Evolutionary conservation across 164 flowering plant genomes (phyloP).

Genomic region (Stephania yunnanensis): DNA sequence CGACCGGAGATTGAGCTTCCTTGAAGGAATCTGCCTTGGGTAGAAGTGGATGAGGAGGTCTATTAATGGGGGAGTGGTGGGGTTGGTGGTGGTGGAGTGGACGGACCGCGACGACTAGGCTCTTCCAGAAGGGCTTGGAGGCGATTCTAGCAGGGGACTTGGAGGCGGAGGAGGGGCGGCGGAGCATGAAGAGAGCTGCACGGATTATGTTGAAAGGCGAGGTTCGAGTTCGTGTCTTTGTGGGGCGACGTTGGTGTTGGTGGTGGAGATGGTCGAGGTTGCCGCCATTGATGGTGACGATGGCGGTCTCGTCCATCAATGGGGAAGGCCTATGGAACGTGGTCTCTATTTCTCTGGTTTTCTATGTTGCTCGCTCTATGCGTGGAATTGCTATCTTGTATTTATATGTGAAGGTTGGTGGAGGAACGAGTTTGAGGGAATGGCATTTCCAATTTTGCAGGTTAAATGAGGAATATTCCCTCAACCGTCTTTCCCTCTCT

Average conservation of each 20-base stretch:
- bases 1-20: conserved; percentile 17
- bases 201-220: conserved; percentile 20
- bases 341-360: too few relatives aligned
- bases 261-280: neutral
- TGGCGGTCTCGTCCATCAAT: neutral
- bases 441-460: too few relatives aligned
- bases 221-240: conserved; percentile 12
- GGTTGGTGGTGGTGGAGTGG: conserved; percentile 40
- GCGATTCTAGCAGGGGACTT: conserved; percentile 22
- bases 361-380: too few relatives aligned
- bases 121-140: conserved; percentile 29
- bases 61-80: neutral
- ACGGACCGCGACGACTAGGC: conserved; percentile 44
- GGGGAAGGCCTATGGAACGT: too few relatives aligned
- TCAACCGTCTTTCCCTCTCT: too few relatives aligned
- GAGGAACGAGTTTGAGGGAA: too few relatives aligned
- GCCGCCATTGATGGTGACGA: neutral
- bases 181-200: conserved; percentile 35
- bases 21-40: conserved; percentile 5
- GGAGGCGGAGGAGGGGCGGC: conserved; percentile 12
- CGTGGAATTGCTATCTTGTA: too few relatives aligned
- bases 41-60: neutral
- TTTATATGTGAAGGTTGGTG: too few relatives aligned
- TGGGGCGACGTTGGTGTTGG: neutral
- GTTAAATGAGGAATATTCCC: too few relatives aligned